Base-by-base conservation (phyloP, 345 rosid species). In the Barbarea vulgaris region DNA sequence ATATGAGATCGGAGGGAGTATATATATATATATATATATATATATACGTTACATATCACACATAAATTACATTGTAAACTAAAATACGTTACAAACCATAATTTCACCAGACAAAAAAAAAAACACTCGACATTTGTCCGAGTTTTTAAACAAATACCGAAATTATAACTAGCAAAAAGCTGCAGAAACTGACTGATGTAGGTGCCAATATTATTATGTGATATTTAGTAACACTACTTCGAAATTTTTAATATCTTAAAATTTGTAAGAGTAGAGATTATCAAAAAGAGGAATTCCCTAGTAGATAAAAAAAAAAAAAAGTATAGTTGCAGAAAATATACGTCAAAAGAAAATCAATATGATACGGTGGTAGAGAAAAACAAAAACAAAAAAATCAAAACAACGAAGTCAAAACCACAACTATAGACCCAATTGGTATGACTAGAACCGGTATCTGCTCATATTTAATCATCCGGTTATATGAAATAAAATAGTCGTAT, bases 401-500 rank as follows among this genome's bases (percentile, higher is more conserved):
- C 27, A 21, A 9, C 28, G 28, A 51, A 22, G 56, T 21, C 30
- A 22, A 22, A 51, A 6, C 56, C 28, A 51, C 14, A 22, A 17
- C 10, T 17, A 7, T 46, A 5, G 64, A 39, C 48, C 33, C 27
- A 55, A 22, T 46, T 57, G 51, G 72, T 65, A 64, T 14, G 39
- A 47, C 6, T 33, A 22, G 27, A 74, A 74, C 66, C 72, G 64
- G 63, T 30, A 9, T 31, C 37, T 19, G 28, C n/a, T 59, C 22
- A 25, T 27, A 13, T 64, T 30, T 63, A 2, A 3, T 24, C 33
- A 54, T 44, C 58, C 71, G 66, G 72, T 65, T 74, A 33, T 50
- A 56, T 74, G 57, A 74, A 44, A 64, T 22, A 73, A 57, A 56
- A 47, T 17, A 66, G 13, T 25, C 31, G 18, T 6, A 24, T n/a